Evolutionary conservation across 352 stramenopile genomes (phyloP), one percentile per base, ranked within the genome.

Genomic region (Phytopythium cucurbitacearum): DNA sequence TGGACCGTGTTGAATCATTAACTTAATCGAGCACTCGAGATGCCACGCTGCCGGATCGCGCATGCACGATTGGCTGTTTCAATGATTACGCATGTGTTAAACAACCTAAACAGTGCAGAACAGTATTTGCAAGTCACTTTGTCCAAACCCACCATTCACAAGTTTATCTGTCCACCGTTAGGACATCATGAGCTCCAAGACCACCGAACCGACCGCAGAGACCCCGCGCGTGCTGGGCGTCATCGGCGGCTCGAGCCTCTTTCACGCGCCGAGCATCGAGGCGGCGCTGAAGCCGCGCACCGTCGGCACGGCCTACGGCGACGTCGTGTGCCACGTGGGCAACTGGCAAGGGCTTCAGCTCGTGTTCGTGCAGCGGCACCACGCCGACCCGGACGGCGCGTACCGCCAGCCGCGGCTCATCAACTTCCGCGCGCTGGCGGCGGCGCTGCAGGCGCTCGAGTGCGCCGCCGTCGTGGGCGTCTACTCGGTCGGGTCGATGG

Each of bases 401-500:
- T 96, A 96, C 74, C 82, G 75, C 47, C 87, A 94, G 64, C 87
- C 87, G 41, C 78, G 79, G 33, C 56, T 88, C 53, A 93, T 96
- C 63, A 96, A 96, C 79, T 96, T 81, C 65, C 70, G 67, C 7
- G 85, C 83, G 32, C 87, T 96, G 40, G 71, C 84, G 7, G 52
- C 63, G 16, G 85, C 84, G 32, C 59, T 95, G n/a, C 78, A 90
- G 57, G 46, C 69, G 35, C 49, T 69, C 12, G 52, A 66, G 36
- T 90, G 77, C 53, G 72, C 85, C 36, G 79, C 76, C 34, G 81
- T 95, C 13, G 53, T 96, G 11, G 87, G 85, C 45, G 71, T 95
- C 51, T 96, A 93, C 72, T 95, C 85, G 48, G 87, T 96, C 21
- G 87, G 87, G 7, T 96, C 87, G 51, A 91, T 96, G 83, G 42